Evolutionary conservation across 805 yeast species (phyloP), one percentile per base, ranked within the genome.

Genomic region (Starmerella stellata): DNA sequence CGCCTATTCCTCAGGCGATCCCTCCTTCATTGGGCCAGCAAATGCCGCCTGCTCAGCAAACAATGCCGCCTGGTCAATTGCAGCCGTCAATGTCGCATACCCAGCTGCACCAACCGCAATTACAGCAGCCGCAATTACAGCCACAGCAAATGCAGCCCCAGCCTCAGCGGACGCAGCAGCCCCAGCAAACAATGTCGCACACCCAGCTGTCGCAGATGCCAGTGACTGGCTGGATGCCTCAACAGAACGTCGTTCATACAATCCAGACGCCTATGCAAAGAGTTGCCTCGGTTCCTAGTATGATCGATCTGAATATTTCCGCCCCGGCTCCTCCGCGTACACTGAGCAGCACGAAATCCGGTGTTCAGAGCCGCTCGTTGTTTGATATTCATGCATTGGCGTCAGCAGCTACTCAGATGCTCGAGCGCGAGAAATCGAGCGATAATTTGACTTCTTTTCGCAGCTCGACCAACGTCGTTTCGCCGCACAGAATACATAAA

Each of bases 321-420:
- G 8, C 32, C 8, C 16, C 19, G 16, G 15, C 15, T 5, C 15
- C 32, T 5, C 32, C 32, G 14, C 16, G 9, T 15, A 9, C 29
- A 13, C 14, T 29, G 19, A 5, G 14, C 14, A 15, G 9, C 5
- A 15, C 23, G 8, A 32, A 32, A 15, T 7, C 25, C 16, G 9
- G 7, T 21, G 18, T 9, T 17, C 40, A 43, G 30, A 39, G 43
- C 20, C 41, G 48, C 8, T 38, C 46, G 9, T 51, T 50, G 24
- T 55, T 54, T 38, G 66, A 62, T 40, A 61, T 62, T 54, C 59
- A 62, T 44, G 53, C 61, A 23, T 50, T 63, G 36, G 67, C 68
- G 7, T 56, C 63, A 2, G 68, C 67, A 2, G 67, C 67, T 1
- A 54, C 66, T 5, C 65, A 63, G 41, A 60, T 61, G 39, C 57